Conservation (phyloP, 108 stramenopile genomes). For the Thalassiosira profunda region DNA sequence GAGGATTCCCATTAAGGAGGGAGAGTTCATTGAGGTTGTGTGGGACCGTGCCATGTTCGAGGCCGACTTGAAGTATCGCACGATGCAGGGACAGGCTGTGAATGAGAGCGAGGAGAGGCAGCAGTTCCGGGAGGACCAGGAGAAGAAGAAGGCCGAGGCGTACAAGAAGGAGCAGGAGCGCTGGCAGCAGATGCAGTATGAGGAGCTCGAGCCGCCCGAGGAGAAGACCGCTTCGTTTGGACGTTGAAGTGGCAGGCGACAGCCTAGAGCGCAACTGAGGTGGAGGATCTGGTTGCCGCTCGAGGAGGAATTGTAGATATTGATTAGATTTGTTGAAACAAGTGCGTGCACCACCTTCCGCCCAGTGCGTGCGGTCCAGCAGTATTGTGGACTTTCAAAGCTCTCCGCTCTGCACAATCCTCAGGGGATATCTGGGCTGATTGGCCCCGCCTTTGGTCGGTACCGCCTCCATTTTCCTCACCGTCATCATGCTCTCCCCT, state of each 20-base stretch:
- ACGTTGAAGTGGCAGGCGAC: background rate
- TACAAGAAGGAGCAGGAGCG: constrained; percentile 35
- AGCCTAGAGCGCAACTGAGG: no score
- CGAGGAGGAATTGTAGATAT: background rate
- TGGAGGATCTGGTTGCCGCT: background rate
- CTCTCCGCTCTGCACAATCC: constrained; percentile 85
- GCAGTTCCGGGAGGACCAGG: constrained; percentile 54
- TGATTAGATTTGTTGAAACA: constrained; percentile 1
- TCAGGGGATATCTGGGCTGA: constrained; percentile 74
- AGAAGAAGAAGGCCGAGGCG: constrained; percentile 46
- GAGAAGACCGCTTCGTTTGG: constrained; percentile 1
- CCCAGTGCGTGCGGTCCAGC: background rate
- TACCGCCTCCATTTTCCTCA: constrained; percentile 88
- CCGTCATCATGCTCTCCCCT: constrained; percentile 86
- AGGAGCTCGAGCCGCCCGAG: constrained; percentile 15
- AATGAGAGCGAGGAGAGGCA: constrained; percentile 46
- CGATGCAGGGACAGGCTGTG: constrained; percentile 32
- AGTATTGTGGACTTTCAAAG: constrained; percentile 36
- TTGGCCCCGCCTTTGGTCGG: constrained; percentile 67
- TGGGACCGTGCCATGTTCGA: constrained; percentile 88
- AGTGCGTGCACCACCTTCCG: background rate
- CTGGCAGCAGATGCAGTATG: constrained; percentile 35
- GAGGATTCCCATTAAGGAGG: constrained; percentile 51
- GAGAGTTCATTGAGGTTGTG: constrained; percentile 65
- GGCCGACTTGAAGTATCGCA: constrained; percentile 70